phyloP scores from a whole-genome alignment of 2,329 filamentous ascomycete species.

The Ceratocystiopsis brevicomis region DNA sequence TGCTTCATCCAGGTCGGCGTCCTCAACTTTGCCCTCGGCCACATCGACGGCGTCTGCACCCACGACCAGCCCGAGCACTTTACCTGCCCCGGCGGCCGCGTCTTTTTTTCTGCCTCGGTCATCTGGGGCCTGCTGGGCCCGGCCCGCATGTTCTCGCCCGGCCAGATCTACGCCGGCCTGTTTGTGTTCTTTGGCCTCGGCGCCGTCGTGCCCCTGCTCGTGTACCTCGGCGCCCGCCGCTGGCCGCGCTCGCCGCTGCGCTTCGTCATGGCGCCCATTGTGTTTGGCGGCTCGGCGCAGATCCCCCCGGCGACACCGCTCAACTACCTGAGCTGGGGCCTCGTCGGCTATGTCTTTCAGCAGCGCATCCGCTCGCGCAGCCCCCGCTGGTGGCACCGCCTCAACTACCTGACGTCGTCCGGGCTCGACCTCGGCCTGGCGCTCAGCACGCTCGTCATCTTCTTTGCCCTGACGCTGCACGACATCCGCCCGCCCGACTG shows the following conservation, averaged over 20 bases:
- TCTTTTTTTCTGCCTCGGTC: constrained; percentile 48
- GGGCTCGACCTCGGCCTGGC: constrained; percentile 51
- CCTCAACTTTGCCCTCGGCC: constrained; percentile 39
- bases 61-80: constrained; percentile 37
- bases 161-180: constrained; percentile 40
- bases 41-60: constrained; percentile 46
- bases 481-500: constrained; percentile 42
- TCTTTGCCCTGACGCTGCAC: constrained; percentile 48
- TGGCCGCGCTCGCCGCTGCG: constrained; percentile 31
- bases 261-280: constrained; percentile 41
- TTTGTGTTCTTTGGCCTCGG: constrained; percentile 41
- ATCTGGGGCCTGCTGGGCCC: constrained; percentile 51
- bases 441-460: constrained; percentile 47
- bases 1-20: constrained; percentile 48
- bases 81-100: constrained; percentile 42
- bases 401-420: constrained; percentile 55
- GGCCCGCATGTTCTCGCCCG: constrained; percentile 42
- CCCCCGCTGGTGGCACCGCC: constrained; percentile 52
- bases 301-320: constrained; percentile 52
- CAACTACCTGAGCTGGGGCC: constrained; percentile 56
- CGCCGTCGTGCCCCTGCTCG: constrained; percentile 29
- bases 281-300: constrained; percentile 38
- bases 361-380: constrained; percentile 43
- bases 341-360: constrained; percentile 54
- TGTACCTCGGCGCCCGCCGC: constrained; percentile 30